Evolutionary conservation across 441 rosid species (phyloP), one percentile per base, ranked within the genome.

Genomic region (Hura crepitans): DNA sequence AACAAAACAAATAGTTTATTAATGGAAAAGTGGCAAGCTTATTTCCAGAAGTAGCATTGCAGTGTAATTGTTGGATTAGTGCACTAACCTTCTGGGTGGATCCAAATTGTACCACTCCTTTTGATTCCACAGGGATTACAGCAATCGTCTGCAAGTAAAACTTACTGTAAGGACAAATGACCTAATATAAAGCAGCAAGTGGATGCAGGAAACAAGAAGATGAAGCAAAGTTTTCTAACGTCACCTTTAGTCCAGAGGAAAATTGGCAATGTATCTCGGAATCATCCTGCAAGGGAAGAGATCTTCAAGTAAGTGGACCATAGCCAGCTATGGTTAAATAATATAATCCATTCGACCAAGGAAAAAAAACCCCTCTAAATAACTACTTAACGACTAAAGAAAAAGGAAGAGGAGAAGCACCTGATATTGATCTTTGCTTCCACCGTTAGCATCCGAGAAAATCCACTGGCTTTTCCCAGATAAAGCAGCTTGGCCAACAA

Each of bases 71-170:
- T 61, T 22, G 74, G 68, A 35, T 30, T n/a, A 68, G 43, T 31
- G 17, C 47, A 62, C 91, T 71, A 77, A 94, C 98, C 97, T 87
- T 89, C 63, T 73, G 73, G 61, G 76, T 79, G 55, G 98, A 87
- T 76, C 98, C 98, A 73, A 94, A 82, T 75, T 86, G 96, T 58
- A 90, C 28, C 51, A 94, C 92, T 62, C 96, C 96, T 42, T 70
- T 72, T 18, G 89, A 78, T 80, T 82, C 86, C 67, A 85, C 77
- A 15, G 96, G 83, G 68, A 92, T 81, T 57, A 89, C 73, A 45
- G 87, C 89, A 66, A 94, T 74, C 12, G 97, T 90, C 98, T 94
- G 90, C 74, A 75, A 68, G 68, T 33, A 61, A 63, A n/a, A 69
- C 72, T 49, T 46, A 62, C 63, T 39, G 43, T 81, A 39, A 76